phyloP scores from a whole-genome alignment of 2,329 filamentous ascomycete genomes.

The Microdochium nivale region DNA sequence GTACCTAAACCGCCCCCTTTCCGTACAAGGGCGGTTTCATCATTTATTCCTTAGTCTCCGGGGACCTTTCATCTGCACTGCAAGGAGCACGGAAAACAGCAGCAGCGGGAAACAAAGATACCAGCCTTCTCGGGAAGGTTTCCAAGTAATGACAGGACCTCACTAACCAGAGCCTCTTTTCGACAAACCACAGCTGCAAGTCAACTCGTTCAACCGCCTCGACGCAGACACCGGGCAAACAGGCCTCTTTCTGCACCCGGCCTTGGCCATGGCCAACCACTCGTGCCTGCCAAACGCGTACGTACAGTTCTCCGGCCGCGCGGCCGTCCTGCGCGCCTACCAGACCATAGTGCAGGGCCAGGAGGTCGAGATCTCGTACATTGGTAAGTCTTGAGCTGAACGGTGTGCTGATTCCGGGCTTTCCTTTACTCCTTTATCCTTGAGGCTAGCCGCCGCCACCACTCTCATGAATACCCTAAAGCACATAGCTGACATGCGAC shows the following conservation, averaged over 20 bases:
- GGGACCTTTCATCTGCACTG: too few species aligned
- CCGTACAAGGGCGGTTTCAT: too few species aligned
- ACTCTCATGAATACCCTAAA: not conserved
- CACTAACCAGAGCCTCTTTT: too few species aligned
- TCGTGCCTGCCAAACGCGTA: constrained; percentile 52
- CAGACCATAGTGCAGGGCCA: constrained; percentile 39
- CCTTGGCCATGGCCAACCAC: constrained; percentile 52
- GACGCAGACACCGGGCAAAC: constrained; percentile 43
- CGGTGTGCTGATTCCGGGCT: too few species aligned
- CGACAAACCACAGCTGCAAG: constrained; percentile 37
- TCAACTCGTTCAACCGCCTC: constrained; percentile 51
- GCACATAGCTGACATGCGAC: constrained; percentile 2
- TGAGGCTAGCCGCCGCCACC: too few species aligned
- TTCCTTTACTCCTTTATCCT: too few species aligned
- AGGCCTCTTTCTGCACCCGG: constrained; percentile 48
- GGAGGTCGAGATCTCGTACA: constrained; percentile 54
- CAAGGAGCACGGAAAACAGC: too few species aligned
- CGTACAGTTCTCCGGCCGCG: constrained; percentile 45
- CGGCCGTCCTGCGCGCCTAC: constrained; percentile 41
- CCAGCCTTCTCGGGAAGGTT: too few species aligned
- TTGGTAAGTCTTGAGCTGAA: constrained; percentile 30
- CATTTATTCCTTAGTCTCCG: too few species aligned
- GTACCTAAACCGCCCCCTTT: too few species aligned
- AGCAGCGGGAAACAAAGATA: too few species aligned
- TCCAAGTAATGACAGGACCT: too few species aligned